Conservation (phyloP, 2,329 filamentous ascomycete genomes). For the Neofusicoccum umdonicola region DNA sequence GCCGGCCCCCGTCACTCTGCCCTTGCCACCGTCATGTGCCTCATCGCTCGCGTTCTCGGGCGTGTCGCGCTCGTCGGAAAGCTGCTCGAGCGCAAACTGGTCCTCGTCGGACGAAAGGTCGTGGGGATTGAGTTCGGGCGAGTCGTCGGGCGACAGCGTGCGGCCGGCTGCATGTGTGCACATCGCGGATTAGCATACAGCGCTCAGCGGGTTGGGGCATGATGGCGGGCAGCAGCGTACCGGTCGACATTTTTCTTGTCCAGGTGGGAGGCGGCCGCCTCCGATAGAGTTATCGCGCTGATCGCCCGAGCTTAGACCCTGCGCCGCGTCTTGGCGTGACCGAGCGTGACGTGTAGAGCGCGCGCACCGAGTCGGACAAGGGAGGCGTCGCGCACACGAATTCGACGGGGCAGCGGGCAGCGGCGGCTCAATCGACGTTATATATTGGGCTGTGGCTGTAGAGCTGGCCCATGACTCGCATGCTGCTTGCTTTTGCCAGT, state of each 20-base stretch:
- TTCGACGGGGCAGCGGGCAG: background rate
- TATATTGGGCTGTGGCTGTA: background rate
- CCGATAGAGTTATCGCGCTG: constrained; percentile 16
- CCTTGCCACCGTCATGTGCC: constrained; percentile 21
- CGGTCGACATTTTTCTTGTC: constrained; percentile 16
- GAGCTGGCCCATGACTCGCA: background rate
- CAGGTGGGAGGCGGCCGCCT: constrained; percentile 1
- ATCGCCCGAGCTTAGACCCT: constrained; percentile 7
- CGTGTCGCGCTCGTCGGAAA: constrained; percentile 24
- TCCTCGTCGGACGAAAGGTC: constrained; percentile 36
- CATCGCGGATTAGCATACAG: background rate
- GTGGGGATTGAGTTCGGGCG: constrained; percentile 33
- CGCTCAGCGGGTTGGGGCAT: background rate
- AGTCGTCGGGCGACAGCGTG: constrained; percentile 35
- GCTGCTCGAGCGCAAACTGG: constrained; percentile 28
- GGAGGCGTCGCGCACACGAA: background rate
- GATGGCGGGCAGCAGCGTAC: background rate
- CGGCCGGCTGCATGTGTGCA: background rate
- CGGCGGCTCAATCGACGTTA: background rate
- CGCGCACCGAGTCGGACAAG: background rate
- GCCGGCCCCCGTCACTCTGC: background rate
- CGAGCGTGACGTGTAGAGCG: background rate
- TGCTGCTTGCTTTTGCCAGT: constrained; percentile 1
- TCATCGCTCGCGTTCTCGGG: constrained; percentile 22
- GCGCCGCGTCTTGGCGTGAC: background rate